Evolutionary conservation across 2,329 filamentous ascomycete species (phyloP), one percentile per base, ranked within the genome.

Genomic region (Penicillium janthinellum): DNA sequence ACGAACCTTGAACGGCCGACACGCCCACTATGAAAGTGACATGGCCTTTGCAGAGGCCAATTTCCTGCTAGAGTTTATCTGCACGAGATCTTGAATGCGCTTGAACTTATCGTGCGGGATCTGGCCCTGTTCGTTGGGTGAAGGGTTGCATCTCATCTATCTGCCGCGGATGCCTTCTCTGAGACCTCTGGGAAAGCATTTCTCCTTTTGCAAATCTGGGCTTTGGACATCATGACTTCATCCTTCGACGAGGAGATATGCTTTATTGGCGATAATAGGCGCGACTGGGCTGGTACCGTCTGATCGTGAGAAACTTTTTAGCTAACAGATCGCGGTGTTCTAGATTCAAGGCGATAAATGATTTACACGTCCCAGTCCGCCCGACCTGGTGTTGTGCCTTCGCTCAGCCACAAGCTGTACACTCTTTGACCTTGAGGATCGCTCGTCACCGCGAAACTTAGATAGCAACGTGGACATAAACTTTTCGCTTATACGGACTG

Each of bases 301-400:
- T 31, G 39, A 34, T 48, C 37, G 31, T 5, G 37, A 54, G 39
- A 57, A 51, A 47, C 44, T 38, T 54, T 45, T 50, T 56, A 17
- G 59, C 66, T 68, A 64, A 67, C 54, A 15, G 31, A 51, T 63
- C 15, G 34, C 47, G 44, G 17, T 55, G 38, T 38, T 49, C 38
- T 53, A 67, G 64, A 65, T 37, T 31, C 55, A 51, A 63, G 61
- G 56, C 55, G 64, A 69, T 69, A 69, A 68, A 69, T 69, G 67
- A 68, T 69, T 68, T 65, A 61, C 54, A 58, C 57, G 48, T 64
- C 52, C 47, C 56, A 59, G 38, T 59, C 58, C 63, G 60, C 61
- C 58, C 66, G 60, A 68, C 60, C 61, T 64, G 66, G 65, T 67
- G 63, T 68, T 61, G 56, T 62, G 62, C 62, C 61, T 64, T 54